Evolutionary conservation across 1,284 basidiomycete genomes (phyloP).

Genomic region (Heterobasidion annosum): DNA sequence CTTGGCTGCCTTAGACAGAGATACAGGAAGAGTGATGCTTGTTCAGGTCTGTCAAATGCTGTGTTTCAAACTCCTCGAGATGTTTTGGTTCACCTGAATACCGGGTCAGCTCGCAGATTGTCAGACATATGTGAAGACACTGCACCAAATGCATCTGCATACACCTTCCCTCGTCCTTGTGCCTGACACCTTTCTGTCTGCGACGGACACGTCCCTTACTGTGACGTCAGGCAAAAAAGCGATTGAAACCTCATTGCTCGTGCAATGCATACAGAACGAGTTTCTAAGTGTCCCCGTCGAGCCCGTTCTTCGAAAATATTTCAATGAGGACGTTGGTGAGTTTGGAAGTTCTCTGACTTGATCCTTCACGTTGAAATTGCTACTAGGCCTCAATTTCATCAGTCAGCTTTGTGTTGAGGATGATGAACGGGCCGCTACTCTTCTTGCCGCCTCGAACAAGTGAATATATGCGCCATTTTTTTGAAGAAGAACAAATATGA

Average conservation of each 20-base stretch:
- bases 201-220: slow-evolving; percentile 31
- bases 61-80: no score
- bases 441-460: slow-evolving; percentile 74
- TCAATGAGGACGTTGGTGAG: slow-evolving; percentile 73
- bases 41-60: slow-evolving; percentile 45
- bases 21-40: slow-evolving; percentile 67
- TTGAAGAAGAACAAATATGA: neutral
- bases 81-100: neutral
- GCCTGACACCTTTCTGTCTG: slow-evolving; percentile 67
- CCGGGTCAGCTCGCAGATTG: slow-evolving; percentile 62
- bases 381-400: slow-evolving; percentile 67
- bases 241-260: slow-evolving; percentile 46
- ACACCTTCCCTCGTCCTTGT: slow-evolving; percentile 66
- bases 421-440: slow-evolving; percentile 63
- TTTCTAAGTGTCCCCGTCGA: slow-evolving; percentile 61
- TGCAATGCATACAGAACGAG: slow-evolving; percentile 68
- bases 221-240: slow-evolving; percentile 36
- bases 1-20: slow-evolving; percentile 74
- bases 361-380: neutral
- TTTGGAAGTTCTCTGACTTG: slow-evolving; percentile 36
- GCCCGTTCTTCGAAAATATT: slow-evolving; percentile 66
- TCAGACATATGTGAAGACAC: slow-evolving; percentile 78
- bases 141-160: slow-evolving; percentile 80
- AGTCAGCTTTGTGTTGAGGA: slow-evolving; percentile 71
- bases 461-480: slow-evolving; percentile 29